These are phyloP conservation scores for Claviceps capensis DNA, from an alignment of 2,329 filamentous ascomycete genomes.

Conservation along the genomic window DNA sequence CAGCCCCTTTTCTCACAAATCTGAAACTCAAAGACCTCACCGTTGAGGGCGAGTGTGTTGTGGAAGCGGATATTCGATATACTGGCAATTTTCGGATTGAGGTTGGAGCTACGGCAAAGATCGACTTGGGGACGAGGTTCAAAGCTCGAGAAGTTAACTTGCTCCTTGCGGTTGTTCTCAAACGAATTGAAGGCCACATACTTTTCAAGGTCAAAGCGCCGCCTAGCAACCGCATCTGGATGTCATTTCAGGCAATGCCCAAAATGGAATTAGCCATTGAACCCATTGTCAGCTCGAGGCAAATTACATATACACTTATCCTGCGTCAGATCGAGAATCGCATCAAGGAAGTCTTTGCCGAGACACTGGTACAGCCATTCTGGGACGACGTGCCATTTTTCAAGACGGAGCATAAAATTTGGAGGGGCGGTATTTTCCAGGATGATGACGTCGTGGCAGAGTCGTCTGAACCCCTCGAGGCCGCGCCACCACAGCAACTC, in stretches of 20 bases:
- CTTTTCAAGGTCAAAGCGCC: conserved; percentile 84
- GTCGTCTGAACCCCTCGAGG: conserved; percentile 9
- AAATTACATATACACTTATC: conserved; percentile 90
- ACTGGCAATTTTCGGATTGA: conserved; percentile 80
- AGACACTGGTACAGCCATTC: conserved; percentile 82
- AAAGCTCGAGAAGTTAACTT: conserved; percentile 84
- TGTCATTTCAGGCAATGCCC: conserved; percentile 86
- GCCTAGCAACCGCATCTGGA: conserved; percentile 92
- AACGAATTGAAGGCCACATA: conserved; percentile 72
- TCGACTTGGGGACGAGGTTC: conserved; percentile 79
- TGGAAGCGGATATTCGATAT: conserved; percentile 81
- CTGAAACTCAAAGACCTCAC: conserved; percentile 78
- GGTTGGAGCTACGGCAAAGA: conserved; percentile 81
- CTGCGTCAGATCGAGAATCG: conserved; percentile 86
- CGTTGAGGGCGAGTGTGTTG: conserved; percentile 76
- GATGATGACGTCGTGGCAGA: conserved; percentile 36
- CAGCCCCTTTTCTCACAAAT: conserved; percentile 80
- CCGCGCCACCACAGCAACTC: conserved; percentile 23
- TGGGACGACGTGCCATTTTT: conserved; percentile 96
- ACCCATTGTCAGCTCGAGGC: conserved; percentile 85
- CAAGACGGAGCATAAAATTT: conserved; percentile 61
- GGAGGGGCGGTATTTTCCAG: conserved; percentile 74
- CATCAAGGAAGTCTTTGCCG: conserved; percentile 85
- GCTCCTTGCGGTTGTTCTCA: conserved; percentile 72
- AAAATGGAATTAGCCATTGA: conserved; percentile 91